phyloP scores from a whole-genome alignment of 306 rosid species.

The Glycine tomentella region DNA sequence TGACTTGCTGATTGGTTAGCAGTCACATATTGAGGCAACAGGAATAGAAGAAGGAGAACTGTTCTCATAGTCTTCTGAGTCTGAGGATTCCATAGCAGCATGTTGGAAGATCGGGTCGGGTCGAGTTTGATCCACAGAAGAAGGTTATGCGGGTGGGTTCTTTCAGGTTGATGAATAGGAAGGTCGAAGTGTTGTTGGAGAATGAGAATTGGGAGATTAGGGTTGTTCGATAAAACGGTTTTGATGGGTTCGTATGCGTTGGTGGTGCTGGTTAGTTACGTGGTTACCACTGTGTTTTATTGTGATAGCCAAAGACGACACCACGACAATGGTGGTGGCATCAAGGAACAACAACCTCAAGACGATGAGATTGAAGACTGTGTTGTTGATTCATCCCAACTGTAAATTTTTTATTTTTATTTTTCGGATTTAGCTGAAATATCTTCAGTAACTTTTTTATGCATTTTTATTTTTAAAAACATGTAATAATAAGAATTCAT shows the following conservation, averaged over 20 bases:
- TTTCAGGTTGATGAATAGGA: slow-evolving; percentile 54
- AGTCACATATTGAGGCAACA: not conserved
- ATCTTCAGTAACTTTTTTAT: too few species aligned
- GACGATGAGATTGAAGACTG: not conserved
- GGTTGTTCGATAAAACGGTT: slow-evolving; percentile 47
- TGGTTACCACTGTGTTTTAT: slow-evolving; percentile 72
- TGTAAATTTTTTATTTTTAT: not conserved
- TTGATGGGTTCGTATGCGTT: slow-evolving; percentile 59
- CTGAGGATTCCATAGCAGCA: too few species aligned
- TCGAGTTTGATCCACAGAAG: slow-evolving; percentile 59
- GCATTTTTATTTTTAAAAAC: too few species aligned
- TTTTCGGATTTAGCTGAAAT: not conserved
- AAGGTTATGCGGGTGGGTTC: slow-evolving; percentile 61
- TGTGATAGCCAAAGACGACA: slow-evolving; percentile 62
- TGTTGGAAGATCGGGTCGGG: slow-evolving; percentile 74
- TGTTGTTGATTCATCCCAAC: not conserved
- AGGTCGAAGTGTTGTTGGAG: slow-evolving; percentile 55
- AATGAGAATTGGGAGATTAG: slow-evolving; percentile 44
- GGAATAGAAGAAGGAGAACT: slow-evolving; percentile 7
- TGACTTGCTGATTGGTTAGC: not conserved
- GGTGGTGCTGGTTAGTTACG: slow-evolving; percentile 60
- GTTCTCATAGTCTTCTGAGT: too few species aligned
- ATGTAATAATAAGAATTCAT: too few species aligned
- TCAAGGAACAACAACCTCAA: not conserved
- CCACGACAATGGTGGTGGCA: not conserved